A percentile compares a stretch with the other conserved stretches of the same genome.
Evolutionary conservation across 257 asterid species (phyloP).

Genomic region (Fraxinus anomala): DNA sequence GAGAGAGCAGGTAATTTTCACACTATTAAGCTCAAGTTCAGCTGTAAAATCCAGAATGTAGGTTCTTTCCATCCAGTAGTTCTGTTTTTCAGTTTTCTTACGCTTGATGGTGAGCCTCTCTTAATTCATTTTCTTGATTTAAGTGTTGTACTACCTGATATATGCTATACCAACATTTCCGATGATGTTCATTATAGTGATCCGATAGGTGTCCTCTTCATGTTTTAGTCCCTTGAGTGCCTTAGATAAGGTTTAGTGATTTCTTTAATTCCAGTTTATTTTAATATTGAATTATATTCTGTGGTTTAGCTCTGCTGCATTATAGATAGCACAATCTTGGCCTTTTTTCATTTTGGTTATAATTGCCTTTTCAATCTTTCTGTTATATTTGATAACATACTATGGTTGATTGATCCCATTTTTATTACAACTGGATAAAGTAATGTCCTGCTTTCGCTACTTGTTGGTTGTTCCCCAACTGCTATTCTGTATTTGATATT

Average conservation of each 20-base stretch:
- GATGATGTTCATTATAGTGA: background rate
- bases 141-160: background rate
- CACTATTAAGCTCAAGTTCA: background rate
- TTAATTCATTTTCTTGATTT: background rate
- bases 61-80: background rate
- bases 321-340: background rate
- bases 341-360: background rate
- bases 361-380: background rate
- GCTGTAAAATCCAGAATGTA: background rate
- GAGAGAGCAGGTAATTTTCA: background rate
- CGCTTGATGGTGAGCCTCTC: background rate
- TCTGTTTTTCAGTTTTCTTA: background rate
- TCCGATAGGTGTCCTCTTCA: background rate
- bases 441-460: background rate
- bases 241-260: background rate
- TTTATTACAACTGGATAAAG: background rate
- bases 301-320: background rate
- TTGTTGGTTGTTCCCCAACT: background rate
- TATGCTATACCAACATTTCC: background rate
- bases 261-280: background rate
- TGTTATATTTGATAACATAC: background rate
- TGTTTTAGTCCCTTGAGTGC: background rate
- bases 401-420: background rate
- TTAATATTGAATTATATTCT: background rate
- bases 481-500: background rate